Conservation (phyloP, 2,329 filamentous ascomycete species). For the Amauroascus niger region DNA sequence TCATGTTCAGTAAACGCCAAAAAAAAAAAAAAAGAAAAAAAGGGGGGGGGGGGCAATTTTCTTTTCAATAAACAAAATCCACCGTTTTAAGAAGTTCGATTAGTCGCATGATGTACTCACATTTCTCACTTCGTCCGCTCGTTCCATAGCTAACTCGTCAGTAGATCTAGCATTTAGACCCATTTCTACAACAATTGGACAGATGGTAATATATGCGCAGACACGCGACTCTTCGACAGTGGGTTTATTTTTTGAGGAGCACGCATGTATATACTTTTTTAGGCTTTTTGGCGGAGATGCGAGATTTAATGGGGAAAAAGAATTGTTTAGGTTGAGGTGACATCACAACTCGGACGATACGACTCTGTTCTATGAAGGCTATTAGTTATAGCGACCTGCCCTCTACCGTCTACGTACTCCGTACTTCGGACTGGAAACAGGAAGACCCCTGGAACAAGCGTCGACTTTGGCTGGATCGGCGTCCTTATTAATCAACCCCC, state of each 20-base stretch:
- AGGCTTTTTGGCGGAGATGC: slow-evolving; percentile 1
- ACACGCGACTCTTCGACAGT: not conserved
- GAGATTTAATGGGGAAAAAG: slow-evolving; percentile 8
- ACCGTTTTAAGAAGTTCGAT: no score
- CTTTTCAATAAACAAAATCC: not conserved
- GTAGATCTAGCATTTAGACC: no score
- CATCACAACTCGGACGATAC: slow-evolving; percentile 6
- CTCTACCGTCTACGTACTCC: no score
- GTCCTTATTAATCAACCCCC: not conserved
- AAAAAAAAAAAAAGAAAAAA: no score
- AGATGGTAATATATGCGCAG: not conserved
- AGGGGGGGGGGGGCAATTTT: not conserved
- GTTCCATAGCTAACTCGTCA: slow-evolving; percentile 17
- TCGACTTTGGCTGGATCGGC: not conserved
- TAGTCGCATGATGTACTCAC: slow-evolving; percentile 27
- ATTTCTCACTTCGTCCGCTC: slow-evolving; percentile 35
- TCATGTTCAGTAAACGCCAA: not conserved
- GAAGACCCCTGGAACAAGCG: not conserved
- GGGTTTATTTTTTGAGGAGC: not conserved
- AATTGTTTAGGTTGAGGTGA: slow-evolving; percentile 8
- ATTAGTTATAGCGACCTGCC: not conserved
- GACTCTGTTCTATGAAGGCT: no score
- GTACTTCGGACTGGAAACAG: not conserved
- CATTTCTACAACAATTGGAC: not conserved
- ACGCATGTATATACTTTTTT: not conserved